These are phyloP conservation scores for Yamadazyma triangularis DNA, from an alignment of 1,139 yeast species.

Conservation along the genomic window DNA sequence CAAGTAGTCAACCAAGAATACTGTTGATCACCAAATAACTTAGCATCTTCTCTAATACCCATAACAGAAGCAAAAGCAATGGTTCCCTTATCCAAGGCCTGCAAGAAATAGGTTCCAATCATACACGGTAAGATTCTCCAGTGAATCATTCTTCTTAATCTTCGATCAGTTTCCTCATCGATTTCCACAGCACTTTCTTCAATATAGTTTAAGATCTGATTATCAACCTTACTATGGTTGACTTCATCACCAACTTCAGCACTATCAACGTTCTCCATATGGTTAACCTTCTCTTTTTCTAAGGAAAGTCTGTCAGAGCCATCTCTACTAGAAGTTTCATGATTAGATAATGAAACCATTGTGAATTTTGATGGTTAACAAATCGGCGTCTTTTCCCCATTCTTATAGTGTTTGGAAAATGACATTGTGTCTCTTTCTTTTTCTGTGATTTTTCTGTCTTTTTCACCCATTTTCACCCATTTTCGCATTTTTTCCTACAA, in stretches of 20 bases:
- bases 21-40: slow-evolving; percentile 26
- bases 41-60: slow-evolving; percentile 38
- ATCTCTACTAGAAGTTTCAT: too few species aligned
- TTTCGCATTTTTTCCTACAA: too few species aligned
- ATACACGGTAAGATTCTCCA: slow-evolving; percentile 28
- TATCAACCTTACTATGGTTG: slow-evolving; percentile 11
- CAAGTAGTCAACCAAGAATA: slow-evolving; percentile 40
- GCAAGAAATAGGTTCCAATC: slow-evolving; percentile 39
- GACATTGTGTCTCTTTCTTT: too few species aligned
- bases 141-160: slow-evolving; percentile 15
- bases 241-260: slow-evolving; percentile 12
- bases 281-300: too few species aligned
- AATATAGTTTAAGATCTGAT: slow-evolving; percentile 17
- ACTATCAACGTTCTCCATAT: too few species aligned
- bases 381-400: too few species aligned
- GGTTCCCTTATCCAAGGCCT: slow-evolving; percentile 43
- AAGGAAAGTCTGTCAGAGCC: too few species aligned
- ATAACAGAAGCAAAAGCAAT: slow-evolving; percentile 46
- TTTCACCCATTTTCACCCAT: too few species aligned
- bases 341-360: too few species aligned
- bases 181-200: slow-evolving; percentile 17
- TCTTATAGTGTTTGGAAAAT: too few species aligned
- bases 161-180: slow-evolving; percentile 17
- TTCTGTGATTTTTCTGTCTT: too few species aligned
- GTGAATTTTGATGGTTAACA: too few species aligned